A percentile compares a stretch with the other conserved stretches of the same genome.
Evolutionary conservation across 2,329 filamentous ascomycete species (phyloP).

Genomic region (Seiridium unicorne): DNA sequence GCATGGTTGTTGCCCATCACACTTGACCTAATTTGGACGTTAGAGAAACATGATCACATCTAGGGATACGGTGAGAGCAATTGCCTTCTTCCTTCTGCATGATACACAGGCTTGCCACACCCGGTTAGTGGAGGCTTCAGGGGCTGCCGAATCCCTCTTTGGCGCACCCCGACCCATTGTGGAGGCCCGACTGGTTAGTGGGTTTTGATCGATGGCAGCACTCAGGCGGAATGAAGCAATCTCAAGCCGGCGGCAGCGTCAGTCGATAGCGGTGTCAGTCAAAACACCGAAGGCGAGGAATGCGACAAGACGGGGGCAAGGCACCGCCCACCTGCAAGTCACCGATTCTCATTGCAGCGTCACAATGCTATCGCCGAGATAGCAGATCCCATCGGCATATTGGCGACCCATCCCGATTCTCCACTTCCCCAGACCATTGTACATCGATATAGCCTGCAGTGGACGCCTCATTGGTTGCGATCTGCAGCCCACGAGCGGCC

Average conservation of each 20-base stretch:
- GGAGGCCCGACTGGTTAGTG: background rate
- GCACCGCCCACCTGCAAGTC: no score
- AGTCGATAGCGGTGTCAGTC: no score
- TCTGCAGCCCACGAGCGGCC: background rate
- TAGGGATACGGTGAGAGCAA: background rate
- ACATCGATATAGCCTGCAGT: background rate
- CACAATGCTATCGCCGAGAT: background rate
- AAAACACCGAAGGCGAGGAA: no score
- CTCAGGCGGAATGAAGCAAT: background rate
- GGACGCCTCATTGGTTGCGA: background rate
- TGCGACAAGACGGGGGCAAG: no score
- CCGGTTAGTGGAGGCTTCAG: background rate
- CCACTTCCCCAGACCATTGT: background rate
- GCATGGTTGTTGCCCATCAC: constrained; percentile 3
- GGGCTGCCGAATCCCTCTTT: background rate
- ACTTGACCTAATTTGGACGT: background rate
- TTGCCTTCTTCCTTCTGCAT: constrained; percentile 1
- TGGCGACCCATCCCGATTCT: background rate
- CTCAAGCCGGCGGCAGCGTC: background rate
- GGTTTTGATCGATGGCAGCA: background rate
- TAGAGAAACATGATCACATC: background rate
- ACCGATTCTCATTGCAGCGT: no score
- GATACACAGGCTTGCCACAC: constrained; percentile 4
- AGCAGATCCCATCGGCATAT: background rate
- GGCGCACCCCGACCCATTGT: background rate